Evolutionary conservation across 225 moss, liverwort and hornwort species (phyloP).

Genomic region (Polytrichum formosum): DNA sequence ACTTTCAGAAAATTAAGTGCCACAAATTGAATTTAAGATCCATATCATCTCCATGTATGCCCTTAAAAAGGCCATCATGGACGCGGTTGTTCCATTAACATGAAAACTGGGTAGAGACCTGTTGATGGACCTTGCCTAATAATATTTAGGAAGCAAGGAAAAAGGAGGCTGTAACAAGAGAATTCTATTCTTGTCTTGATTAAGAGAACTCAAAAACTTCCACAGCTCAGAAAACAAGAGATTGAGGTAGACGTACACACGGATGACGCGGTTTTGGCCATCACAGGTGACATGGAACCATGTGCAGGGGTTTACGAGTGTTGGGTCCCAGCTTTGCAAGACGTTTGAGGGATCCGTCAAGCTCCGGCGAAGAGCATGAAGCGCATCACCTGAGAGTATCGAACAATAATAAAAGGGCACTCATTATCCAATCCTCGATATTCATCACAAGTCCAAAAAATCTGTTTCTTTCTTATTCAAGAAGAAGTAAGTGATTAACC

Average conservation of each 20-base stretch:
- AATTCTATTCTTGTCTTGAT: too few relatives aligned
- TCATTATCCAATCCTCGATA: not conserved
- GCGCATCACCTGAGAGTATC: conserved; percentile 46
- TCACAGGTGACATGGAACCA: conserved; percentile 75
- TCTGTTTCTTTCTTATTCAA: not conserved
- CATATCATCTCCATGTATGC: too few relatives aligned
- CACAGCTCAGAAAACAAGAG: not conserved
- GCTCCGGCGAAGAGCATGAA: conserved; percentile 53
- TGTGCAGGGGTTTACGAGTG: conserved; percentile 67
- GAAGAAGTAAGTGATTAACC: not conserved
- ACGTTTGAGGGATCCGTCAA: conserved; percentile 57
- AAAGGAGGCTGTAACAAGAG: too few relatives aligned
- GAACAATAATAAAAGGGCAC: not conserved
- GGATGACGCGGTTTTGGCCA: conserved; percentile 52
- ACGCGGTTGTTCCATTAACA: too few relatives aligned
- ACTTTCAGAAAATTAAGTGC: too few relatives aligned
- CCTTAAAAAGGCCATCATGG: too few relatives aligned
- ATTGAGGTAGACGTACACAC: conserved; percentile 38
- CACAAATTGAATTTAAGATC: too few relatives aligned
- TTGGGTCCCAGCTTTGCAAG: conserved; percentile 68
- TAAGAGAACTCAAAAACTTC: not conserved
- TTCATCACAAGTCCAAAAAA: not conserved
- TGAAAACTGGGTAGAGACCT: too few relatives aligned
- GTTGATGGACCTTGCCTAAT: too few relatives aligned
- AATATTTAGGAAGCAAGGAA: too few relatives aligned